phyloP scores from a whole-genome alignment of 345 rosid genomes.

The Lepidium africanum region DNA sequence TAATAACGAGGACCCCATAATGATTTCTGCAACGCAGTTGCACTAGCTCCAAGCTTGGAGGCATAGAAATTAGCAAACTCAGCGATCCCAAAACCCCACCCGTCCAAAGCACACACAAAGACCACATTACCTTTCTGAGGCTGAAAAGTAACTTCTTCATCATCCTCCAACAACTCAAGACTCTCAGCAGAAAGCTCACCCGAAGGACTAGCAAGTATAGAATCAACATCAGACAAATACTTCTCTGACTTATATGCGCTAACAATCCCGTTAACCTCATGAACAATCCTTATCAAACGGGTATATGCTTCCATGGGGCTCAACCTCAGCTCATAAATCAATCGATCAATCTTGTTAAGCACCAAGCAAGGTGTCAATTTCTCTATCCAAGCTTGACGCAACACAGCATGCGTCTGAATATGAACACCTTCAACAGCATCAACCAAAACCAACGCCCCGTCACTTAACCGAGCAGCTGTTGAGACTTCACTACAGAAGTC shows the following conservation, averaged over 20 bases:
- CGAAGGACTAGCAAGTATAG: constrained; percentile 48
- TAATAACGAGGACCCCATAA: constrained; percentile 92
- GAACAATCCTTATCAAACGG: constrained; percentile 77
- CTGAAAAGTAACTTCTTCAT: constrained; percentile 89
- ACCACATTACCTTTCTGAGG: constrained; percentile 91
- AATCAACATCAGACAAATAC: constrained; percentile 90
- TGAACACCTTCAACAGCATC: constrained; percentile 97
- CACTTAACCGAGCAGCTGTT: constrained; percentile 85
- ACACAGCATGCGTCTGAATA: constrained; percentile 87
- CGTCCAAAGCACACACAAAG: constrained; percentile 82
- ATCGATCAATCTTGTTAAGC: constrained; percentile 85
- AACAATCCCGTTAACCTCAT: constrained; percentile 84
- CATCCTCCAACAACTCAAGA: constrained; percentile 72
- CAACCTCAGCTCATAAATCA: constrained; percentile 78
- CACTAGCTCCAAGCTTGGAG: constrained; percentile 69
- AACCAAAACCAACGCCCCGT: constrained; percentile 81
- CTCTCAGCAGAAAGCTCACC: constrained; percentile 50
- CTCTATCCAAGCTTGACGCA: constrained; percentile 90
- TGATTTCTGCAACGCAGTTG: constrained; percentile 54
- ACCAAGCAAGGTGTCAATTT: constrained; percentile 91
- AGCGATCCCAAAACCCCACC: constrained; percentile 79
- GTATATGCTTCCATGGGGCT: constrained; percentile 82
- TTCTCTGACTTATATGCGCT: constrained; percentile 80
- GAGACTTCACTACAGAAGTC: constrained; percentile 97
- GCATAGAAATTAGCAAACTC: constrained; percentile 84